Conservation (phyloP, 2,329 filamentous ascomycete species). For the Colletotrichum tropicicola region DNA sequence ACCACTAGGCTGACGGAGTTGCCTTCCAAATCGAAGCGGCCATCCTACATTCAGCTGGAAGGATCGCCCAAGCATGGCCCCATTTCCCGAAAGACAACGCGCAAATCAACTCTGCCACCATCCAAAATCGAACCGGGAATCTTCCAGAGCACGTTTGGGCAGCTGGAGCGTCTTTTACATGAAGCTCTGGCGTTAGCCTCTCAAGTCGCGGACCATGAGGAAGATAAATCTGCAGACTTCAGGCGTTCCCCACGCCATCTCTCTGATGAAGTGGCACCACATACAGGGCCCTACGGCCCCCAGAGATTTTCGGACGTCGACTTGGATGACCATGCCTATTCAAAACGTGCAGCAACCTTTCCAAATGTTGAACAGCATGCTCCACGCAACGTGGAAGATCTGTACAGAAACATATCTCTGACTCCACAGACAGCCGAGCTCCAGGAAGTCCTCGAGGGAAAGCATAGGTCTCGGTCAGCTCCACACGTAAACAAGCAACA, state of each 20-base stretch:
- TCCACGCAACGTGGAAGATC: constrained; percentile 32
- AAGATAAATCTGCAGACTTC: constrained; percentile 13
- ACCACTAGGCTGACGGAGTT: constrained; percentile 39
- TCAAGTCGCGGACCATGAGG: constrained; percentile 45
- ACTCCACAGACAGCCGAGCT: constrained; percentile 9
- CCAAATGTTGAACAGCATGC: constrained; percentile 28
- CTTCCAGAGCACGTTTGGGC: constrained; percentile 48
- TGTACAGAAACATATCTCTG: constrained; percentile 23
- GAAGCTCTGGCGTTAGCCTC: constrained; percentile 56
- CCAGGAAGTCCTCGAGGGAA: constrained; percentile 1
- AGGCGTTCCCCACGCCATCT: neutral
- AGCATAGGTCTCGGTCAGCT: constrained; percentile 16
- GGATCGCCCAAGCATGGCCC: neutral
- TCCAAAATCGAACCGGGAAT: constrained; percentile 30
- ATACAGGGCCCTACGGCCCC: neutral
- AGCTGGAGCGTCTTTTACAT: constrained; percentile 56
- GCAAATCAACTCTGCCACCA: constrained; percentile 24
- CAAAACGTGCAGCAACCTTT: constrained; percentile 8
- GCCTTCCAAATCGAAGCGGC: constrained; percentile 22
- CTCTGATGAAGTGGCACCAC: neutral
- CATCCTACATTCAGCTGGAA: neutral
- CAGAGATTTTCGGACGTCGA: constrained; percentile 9
- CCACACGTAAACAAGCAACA: neutral
- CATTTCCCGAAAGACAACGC: constrained; percentile 22
- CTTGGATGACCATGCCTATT: neutral